A percentile compares a stretch with the other conserved stretches of the same genome.
phyloP scores from a whole-genome alignment of 495 filamentous ascomycete species.

The Platismatia glauca region DNA sequence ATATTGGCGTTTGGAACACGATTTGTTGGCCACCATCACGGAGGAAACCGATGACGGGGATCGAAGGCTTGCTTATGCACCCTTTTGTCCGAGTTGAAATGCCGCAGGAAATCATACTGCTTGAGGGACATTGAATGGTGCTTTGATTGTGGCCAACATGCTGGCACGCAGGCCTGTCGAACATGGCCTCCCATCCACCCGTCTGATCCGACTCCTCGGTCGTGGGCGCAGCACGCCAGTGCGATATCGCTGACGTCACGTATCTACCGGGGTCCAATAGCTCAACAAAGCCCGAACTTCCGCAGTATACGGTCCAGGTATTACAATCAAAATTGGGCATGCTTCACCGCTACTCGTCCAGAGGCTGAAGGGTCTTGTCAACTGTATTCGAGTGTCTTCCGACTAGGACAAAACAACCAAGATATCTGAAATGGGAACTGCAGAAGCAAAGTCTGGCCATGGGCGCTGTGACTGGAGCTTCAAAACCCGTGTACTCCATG shows the following conservation, averaged over 20 bases:
- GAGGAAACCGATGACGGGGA: neutral
- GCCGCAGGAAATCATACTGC: neutral
- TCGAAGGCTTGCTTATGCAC: neutral
- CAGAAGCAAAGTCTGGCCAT: neutral
- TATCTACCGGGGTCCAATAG: neutral
- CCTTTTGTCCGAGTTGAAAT: neutral
- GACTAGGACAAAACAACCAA: too few species aligned
- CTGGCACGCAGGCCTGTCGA: neutral
- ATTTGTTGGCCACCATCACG: neutral
- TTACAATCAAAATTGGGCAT: neutral
- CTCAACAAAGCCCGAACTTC: neutral
- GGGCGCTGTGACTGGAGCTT: neutral
- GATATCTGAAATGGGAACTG: too few species aligned
- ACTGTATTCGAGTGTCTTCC: neutral
- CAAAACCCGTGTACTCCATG: neutral
- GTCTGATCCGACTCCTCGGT: neutral
- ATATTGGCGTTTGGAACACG: neutral
- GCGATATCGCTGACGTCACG: neutral
- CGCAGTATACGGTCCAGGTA: neutral
- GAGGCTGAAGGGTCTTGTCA: neutral
- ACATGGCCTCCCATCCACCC: neutral
- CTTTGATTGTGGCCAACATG: neutral
- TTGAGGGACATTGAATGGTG: neutral
- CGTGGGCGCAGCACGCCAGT: neutral
- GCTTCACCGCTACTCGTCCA: neutral